These are phyloP conservation scores for Takashimella tepidaria DNA, from an alignment of 1,284 basidiomycete species.

Conservation along the genomic window DNA sequence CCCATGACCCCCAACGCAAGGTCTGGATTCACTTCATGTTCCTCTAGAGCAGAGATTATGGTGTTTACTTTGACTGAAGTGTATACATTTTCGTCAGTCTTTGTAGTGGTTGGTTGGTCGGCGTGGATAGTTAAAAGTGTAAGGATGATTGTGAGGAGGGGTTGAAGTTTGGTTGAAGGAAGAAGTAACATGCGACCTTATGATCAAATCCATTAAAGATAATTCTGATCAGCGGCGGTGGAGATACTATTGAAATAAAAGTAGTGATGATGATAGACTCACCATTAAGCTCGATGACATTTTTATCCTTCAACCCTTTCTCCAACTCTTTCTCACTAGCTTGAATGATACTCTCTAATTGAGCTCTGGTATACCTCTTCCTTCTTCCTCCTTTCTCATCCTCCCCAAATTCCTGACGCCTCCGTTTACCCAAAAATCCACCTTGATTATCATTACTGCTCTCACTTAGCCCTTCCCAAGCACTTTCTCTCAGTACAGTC, in stretches of 20 bases:
- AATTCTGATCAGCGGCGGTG: not conserved
- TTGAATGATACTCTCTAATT: conserved; percentile 63
- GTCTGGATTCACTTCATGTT: conserved; percentile 63
- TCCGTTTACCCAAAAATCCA: conserved; percentile 15
- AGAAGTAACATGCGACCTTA: conserved; percentile 50
- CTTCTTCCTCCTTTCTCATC: conserved; percentile 25
- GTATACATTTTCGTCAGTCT: conserved; percentile 30
- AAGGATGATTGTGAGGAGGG: conserved; percentile 67
- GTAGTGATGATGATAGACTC: too few species aligned
- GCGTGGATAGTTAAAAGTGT: conserved; percentile 53
- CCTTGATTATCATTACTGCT: conserved; percentile 37
- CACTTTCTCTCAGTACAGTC: conserved; percentile 57
- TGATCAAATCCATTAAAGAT: not conserved
- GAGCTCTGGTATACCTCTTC: conserved; percentile 55
- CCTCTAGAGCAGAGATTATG: conserved; percentile 58
- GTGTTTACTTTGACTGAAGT: conserved; percentile 51
- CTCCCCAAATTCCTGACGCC: conserved; percentile 7
- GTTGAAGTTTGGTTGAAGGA: conserved; percentile 58
- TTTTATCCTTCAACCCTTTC: conserved; percentile 59
- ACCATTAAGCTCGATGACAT: conserved; percentile 69
- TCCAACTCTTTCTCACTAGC: conserved; percentile 69
- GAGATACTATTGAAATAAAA: too few species aligned
- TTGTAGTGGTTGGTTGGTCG: conserved; percentile 1
- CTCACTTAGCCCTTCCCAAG: conserved; percentile 56
- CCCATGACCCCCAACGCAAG: conserved; percentile 65